Base-by-base conservation (phyloP, 192 early-diverging fungal species). In the Coemansia sp. region DNA sequence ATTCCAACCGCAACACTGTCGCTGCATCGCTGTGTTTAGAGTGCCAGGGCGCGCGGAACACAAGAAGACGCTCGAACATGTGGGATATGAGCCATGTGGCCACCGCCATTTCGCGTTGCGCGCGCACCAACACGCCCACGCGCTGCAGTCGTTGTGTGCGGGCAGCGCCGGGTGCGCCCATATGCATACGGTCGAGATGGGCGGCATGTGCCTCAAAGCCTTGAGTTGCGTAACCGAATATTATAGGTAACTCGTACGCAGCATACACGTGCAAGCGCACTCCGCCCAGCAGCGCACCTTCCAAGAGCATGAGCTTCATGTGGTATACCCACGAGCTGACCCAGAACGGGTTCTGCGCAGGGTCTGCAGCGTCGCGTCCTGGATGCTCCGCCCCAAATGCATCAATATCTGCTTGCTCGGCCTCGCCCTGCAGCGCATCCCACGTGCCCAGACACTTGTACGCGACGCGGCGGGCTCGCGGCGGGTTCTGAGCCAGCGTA, bases 301-400 rank as follows among this genome's bases (percentile, higher is more conserved):
- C 68, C 52, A 73, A 59, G 13, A 70, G 39, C 27, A 74, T 27
- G 20, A 79, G 68, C 64, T 79, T 79, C 61, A 70, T 57, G 45
- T 74, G 76, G 68, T 79, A 79, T 20, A 57, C 65, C 76, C 76
- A 79, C 48, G 76, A 79, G 71, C 76, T 79, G 35, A 73, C 41
- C 61, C 59, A 61, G 26, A 79, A 79, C 37, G 68, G 51, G 50
- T 79, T 79, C 51, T 13, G 24, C 22, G 41, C 27, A 12, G 71
- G 67, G 35, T 74, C 71, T 7, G 19, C 18, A 0, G 69, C 69
- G 3, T 24, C 54, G 0, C 10, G 16, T 12, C 39, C 13, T 16
- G 67, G 67, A 26, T 70, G 56, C 18, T 32, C 48, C 3, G 47
- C 59, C 27, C 39, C 5, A 50, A 52, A 79, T 5, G 68, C 41